Evolutionary conservation across 331 rosid species (phyloP).

Genomic region (Stylosanthes scabra): DNA sequence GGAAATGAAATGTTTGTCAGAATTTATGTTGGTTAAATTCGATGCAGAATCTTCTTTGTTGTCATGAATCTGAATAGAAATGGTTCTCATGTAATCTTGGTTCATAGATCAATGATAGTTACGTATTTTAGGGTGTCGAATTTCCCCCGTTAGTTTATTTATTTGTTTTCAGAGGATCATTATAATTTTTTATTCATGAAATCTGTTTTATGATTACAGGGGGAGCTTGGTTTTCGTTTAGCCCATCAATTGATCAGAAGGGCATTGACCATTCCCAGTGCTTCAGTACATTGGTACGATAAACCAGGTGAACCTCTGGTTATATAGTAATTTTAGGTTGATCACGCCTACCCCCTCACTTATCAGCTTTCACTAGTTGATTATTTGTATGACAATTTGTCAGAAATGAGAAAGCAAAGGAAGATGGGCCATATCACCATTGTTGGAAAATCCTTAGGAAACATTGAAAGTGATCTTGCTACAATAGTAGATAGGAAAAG

Average conservation of each 20-base stretch:
- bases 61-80: constrained; percentile 17
- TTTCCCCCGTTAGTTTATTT: constrained; percentile 31
- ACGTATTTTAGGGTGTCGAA: constrained; percentile 15
- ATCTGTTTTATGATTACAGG: constrained; percentile 54
- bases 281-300: constrained; percentile 90
- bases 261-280: constrained; percentile 73
- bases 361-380: constrained; percentile 16
- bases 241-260: constrained; percentile 77
- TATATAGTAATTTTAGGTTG: constrained; percentile 23
- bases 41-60: constrained; percentile 15
- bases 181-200: constrained; percentile 22
- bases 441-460: constrained; percentile 66
- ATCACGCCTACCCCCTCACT: constrained; percentile 3
- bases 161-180: constrained; percentile 24
- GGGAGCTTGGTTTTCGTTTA: constrained; percentile 76
- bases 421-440: constrained; percentile 95
- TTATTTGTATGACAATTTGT: constrained; percentile 16
- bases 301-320: constrained; percentile 74
- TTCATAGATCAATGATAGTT: constrained; percentile 26
- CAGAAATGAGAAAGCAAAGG: constrained; percentile 89
- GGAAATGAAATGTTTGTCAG: neutral
- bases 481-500: constrained; percentile 48
- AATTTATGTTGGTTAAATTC: constrained; percentile 19
- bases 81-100: constrained; percentile 4
- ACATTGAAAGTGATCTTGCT: constrained; percentile 59